Base-by-base conservation (phyloP, 23 red algal genomes). In the Gracilaria domingensis region DNA sequence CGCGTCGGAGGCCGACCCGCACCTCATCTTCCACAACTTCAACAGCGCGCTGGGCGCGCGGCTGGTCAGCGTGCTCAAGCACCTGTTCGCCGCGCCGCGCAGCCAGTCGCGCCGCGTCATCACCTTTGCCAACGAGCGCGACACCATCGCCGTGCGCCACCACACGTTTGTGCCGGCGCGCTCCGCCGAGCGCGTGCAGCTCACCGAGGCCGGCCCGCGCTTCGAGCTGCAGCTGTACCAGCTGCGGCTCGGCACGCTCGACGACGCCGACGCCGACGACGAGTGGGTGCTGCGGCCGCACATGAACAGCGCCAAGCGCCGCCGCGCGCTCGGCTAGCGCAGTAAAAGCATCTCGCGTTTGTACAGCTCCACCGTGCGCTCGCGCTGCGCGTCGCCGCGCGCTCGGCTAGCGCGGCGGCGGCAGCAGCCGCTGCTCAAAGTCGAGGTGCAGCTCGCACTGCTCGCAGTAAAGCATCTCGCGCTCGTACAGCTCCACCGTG, bases 201-300 rank as follows among this genome's bases (percentile, higher is more conserved):
- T 99, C 62, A 93, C 57, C 25, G 97, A 99, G 53, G 87, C 93
- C 32, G 97, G 97, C n/a, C 97, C 97, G 29, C 84, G 97, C 36
- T 96, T 98, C 83, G 97, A 99, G 70, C 83, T 99, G 80, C 70
- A 75, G 28, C 85, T 96, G 29, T 99, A 96, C 79, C 97, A 96
- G 85, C 72, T 99, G n/a, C 44, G 88, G 18, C 67, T 99, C 44
- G 97, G 97, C 24, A 99, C 97, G 21, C 1, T 99, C 37, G 97
- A 99, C 39, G 83, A 99, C 65, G n/a, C 39, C 17, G 53, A 99
- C 25, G 97, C 93, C 8, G 97, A 99, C 69, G 88, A 99, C 78
- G 97, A 99, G 76, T 99, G 97, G 97, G 88, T 95, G 23, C 79
- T 99, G 24, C 59, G 93, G 58, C 82, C 93, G 53, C 90, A 95